Evolutionary conservation across 2,329 filamentous ascomycete species (phyloP).

Genomic region (Trichoderma atroviride): DNA sequence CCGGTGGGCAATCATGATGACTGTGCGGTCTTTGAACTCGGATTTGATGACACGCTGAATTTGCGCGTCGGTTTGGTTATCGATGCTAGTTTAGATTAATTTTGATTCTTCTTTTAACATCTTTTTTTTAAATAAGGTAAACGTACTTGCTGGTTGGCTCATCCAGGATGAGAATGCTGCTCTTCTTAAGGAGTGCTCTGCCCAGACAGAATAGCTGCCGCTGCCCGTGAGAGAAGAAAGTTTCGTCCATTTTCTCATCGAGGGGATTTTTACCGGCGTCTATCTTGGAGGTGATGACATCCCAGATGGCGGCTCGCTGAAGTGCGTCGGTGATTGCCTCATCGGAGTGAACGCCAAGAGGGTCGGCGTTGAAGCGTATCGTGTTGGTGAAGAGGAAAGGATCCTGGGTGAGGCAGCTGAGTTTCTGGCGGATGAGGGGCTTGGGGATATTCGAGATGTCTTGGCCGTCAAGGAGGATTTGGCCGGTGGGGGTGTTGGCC

Average conservation of each 20-base stretch:
- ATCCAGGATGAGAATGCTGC: conserved; percentile 39
- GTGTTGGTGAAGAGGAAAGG: conserved; percentile 53
- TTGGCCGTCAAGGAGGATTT: conserved; percentile 50
- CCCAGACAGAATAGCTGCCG: conserved; percentile 40
- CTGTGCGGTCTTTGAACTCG: conserved; percentile 38
- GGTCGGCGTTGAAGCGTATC: conserved; percentile 56
- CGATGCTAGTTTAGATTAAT: conserved; percentile 32
- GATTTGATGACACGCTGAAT: conserved; percentile 38
- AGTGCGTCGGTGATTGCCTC: conserved; percentile 49
- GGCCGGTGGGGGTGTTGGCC: conserved; percentile 48
- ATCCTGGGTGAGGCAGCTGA: conserved; percentile 57
- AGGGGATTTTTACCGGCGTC: conserved; percentile 38
- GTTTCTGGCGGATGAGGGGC: conserved; percentile 34
- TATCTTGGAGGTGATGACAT: conserved; percentile 45
- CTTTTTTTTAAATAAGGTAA: background rate
- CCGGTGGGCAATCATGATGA: conserved; percentile 42
- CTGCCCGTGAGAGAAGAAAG: conserved; percentile 43
- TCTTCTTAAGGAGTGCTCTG: conserved; percentile 37
- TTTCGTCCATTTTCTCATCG: conserved; percentile 39
- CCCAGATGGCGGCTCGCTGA: conserved; percentile 51
- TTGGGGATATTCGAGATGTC: conserved; percentile 39
- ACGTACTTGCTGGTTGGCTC: conserved; percentile 45
- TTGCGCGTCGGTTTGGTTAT: conserved; percentile 36
- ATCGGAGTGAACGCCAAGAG: conserved; percentile 43
- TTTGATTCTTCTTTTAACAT: background rate